These are phyloP conservation scores for Solanum hybrid DNA, from an alignment of 305 asterid genomes.

Conservation along the genomic window DNA sequence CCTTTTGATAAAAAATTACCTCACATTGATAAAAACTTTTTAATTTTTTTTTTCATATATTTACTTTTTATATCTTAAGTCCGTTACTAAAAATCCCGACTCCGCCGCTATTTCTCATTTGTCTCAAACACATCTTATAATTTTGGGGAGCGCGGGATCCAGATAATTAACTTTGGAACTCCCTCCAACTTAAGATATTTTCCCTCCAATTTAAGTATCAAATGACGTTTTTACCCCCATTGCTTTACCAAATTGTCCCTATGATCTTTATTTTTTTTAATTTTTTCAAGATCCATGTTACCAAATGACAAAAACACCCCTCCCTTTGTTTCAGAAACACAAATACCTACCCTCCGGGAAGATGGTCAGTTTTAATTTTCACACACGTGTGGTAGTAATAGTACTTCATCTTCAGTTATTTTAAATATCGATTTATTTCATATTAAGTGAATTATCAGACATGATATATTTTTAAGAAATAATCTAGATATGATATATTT, in stretches of 20 bases:
- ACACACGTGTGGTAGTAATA: background rate
- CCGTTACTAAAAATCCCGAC: rapidly evolving
- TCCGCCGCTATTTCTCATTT: background rate
- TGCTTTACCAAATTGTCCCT: slow-evolving; percentile 6
- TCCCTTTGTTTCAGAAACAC: background rate
- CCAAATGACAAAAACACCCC: background rate
- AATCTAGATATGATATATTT: no score
- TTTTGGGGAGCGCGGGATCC: background rate
- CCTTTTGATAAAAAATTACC: background rate
- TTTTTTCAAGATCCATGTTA: background rate
- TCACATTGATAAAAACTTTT: background rate
- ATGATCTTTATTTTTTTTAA: background rate
- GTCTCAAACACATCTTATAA: background rate
- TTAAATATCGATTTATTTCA: no score
- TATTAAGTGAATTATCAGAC: no score
- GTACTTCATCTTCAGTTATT: background rate
- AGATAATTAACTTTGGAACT: background rate
- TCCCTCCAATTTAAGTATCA: slow-evolving; percentile 10
- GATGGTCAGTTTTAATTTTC: background rate
- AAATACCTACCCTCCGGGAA: background rate
- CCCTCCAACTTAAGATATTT: slow-evolving; percentile 2
- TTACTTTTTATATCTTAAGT: background rate
- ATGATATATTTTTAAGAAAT: no score
- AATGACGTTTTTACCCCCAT: background rate
- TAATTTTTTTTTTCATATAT: background rate